Evolutionary conservation across 805 yeast genomes (phyloP).

Genomic region (Candida dendrica): DNA sequence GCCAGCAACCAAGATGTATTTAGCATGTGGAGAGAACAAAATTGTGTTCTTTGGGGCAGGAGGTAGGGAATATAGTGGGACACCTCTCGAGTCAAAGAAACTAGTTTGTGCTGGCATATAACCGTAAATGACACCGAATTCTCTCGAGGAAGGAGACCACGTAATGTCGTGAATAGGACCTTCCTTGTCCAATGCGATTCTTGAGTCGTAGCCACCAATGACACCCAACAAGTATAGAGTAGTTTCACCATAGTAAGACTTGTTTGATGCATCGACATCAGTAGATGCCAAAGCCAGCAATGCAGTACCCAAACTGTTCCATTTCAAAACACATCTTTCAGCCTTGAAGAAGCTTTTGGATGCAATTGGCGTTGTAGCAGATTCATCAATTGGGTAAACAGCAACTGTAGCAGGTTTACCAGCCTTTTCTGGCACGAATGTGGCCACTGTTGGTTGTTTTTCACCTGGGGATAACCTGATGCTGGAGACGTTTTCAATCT

Average conservation of each 20-base stretch:
- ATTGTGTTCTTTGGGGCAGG: constrained; percentile 86
- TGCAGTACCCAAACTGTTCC: constrained; percentile 95
- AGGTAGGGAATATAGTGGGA: constrained; percentile 74
- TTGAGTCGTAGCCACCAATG: constrained; percentile 84
- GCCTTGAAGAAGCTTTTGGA: constrained; percentile 92
- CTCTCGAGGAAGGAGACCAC: constrained; percentile 95
- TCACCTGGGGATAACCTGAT: constrained; percentile 80
- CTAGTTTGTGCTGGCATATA: constrained; percentile 96
- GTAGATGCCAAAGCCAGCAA: constrained; percentile 89
- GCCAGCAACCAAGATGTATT: constrained; percentile 88
- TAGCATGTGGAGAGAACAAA: constrained; percentile 88
- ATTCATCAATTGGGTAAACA: constrained; percentile 59
- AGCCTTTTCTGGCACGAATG: constrained; percentile 77
- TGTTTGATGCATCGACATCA: constrained; percentile 89
- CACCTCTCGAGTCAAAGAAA: constrained; percentile 91
- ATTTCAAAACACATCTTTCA: constrained; percentile 82
- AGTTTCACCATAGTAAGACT: constrained; percentile 95
- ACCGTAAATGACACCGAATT: constrained; percentile 95
- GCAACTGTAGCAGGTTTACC: constrained; percentile 89
- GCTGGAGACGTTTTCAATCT: constrained; percentile 45
- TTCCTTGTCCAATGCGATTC: constrained; percentile 81
- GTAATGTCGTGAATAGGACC: constrained; percentile 97
- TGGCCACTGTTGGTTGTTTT: constrained; percentile 74
- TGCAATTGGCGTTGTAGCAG: constrained; percentile 59
- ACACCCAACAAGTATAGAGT: constrained; percentile 85